phyloP scores from a whole-genome alignment of 2,329 filamentous ascomycete species.

The Colletotrichum abscissum region DNA sequence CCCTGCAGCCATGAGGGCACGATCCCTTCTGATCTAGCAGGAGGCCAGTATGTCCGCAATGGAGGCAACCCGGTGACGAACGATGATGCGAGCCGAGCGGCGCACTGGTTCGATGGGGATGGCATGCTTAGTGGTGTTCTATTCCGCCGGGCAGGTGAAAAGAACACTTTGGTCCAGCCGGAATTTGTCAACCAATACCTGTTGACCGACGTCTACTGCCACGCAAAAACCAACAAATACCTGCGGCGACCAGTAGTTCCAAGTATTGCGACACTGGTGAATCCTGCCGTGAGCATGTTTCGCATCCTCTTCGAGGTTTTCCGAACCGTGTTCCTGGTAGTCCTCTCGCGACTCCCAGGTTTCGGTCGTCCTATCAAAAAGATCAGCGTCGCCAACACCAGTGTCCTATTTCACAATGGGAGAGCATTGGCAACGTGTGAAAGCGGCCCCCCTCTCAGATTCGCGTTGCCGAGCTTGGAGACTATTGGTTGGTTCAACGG shows the following conservation, averaged over 20 bases:
- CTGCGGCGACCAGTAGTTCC: slow-evolving; percentile 70
- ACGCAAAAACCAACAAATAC: slow-evolving; percentile 57
- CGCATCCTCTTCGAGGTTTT: slow-evolving; percentile 63
- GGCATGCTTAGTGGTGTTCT: slow-evolving; percentile 78
- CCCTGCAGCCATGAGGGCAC: slow-evolving; percentile 66
- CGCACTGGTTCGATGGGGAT: slow-evolving; percentile 82
- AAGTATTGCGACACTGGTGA: slow-evolving; percentile 74
- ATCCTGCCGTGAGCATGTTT: slow-evolving; percentile 63
- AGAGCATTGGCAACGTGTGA: slow-evolving; percentile 77
- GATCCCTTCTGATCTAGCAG: slow-evolving; percentile 73
- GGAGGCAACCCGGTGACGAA: slow-evolving; percentile 76
- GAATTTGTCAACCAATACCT: slow-evolving; percentile 78
- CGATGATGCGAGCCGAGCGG: slow-evolving; percentile 68
- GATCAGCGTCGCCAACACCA: slow-evolving; percentile 78
- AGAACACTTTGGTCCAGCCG: slow-evolving; percentile 59
- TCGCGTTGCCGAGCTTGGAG: slow-evolving; percentile 71
- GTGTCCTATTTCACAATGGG: slow-evolving; percentile 74
- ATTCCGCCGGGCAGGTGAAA: slow-evolving; percentile 58
- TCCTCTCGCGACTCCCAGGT: slow-evolving; percentile 68
- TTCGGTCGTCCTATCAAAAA: slow-evolving; percentile 68
- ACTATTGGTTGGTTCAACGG: slow-evolving; percentile 80
- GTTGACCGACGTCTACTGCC: slow-evolving; percentile 73
- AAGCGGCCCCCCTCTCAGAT: slow-evolving; percentile 75
- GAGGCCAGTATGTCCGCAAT: slow-evolving; percentile 79
- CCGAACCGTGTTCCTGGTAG: slow-evolving; percentile 66